Percentiles rank a stretch among this genome's conserved stretches.
Evolutionary conservation across 306 rosid species (phyloP).

Genomic region (Lablab purpureus): DNA sequence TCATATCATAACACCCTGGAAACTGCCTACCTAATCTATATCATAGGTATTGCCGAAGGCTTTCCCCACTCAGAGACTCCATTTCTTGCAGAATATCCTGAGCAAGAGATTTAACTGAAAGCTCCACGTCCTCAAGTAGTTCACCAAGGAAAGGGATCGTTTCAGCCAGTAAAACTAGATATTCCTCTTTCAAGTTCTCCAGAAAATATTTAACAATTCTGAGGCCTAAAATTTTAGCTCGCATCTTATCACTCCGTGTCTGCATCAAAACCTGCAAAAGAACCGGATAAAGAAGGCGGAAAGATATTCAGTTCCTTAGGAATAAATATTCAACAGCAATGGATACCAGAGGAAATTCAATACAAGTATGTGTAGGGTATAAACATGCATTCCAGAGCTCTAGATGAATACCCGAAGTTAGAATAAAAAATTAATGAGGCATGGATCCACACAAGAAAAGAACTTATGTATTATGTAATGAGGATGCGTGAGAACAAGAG

Average conservation of each 20-base stretch:
- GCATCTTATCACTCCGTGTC: slow-evolving; percentile 77
- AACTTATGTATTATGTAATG: neutral
- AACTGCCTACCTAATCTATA: slow-evolving; percentile 16
- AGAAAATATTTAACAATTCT: slow-evolving; percentile 70
- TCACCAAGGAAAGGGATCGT: slow-evolving; percentile 94
- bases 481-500: neutral
- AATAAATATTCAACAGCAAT: neutral
- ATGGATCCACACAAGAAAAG: neutral
- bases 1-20: neutral
- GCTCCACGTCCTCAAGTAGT: slow-evolving; percentile 91
- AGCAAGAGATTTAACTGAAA: slow-evolving; percentile 81
- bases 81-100: slow-evolving; percentile 81
- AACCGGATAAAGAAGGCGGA: neutral
- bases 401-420: neutral
- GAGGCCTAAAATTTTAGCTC: slow-evolving; percentile 81
- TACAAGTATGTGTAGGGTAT: neutral
- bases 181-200: slow-evolving; percentile 91
- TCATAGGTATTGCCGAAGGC: slow-evolving; percentile 73
- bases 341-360: neutral
- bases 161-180: slow-evolving; percentile 79
- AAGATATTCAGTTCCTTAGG: neutral
- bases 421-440: neutral
- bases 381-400: neutral
- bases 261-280: slow-evolving; percentile 85
- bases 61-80: slow-evolving; percentile 85